These are phyloP conservation scores for Phialocephala subalpina DNA, from an alignment of 2,329 filamentous ascomycete species.

Conservation along the genomic window DNA sequence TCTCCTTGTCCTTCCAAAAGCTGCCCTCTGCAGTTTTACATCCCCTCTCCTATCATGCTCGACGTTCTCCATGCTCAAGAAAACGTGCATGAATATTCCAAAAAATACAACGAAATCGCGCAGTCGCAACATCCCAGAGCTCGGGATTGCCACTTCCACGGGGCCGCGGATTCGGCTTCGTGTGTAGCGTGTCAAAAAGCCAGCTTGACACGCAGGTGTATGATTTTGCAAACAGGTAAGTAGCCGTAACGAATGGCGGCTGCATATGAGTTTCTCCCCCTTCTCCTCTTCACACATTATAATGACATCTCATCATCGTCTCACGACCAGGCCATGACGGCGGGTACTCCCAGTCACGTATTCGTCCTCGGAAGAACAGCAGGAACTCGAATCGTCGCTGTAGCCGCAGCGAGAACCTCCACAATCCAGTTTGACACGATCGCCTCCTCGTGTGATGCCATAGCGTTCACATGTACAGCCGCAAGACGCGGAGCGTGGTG, in stretches of 20 bases:
- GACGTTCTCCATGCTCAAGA: constrained; percentile 17
- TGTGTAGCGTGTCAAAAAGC: constrained; percentile 33
- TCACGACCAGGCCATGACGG: constrained; percentile 70
- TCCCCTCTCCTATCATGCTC: constrained; percentile 27
- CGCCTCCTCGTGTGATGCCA: constrained; percentile 91
- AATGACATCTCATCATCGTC: constrained; percentile 37
- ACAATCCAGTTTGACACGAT: constrained; percentile 96
- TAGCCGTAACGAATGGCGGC: constrained; percentile 40
- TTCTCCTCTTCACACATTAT: constrained; percentile 11
- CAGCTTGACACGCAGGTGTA: constrained; percentile 36
- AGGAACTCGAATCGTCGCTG: constrained; percentile 72
- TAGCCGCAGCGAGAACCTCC: constrained; percentile 89
- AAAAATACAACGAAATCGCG: constrained; percentile 38
- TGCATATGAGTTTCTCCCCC: constrained; percentile 28
- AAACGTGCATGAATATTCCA: constrained; percentile 30
- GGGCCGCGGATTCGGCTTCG: constrained; percentile 44
- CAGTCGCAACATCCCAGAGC: constrained; percentile 14
- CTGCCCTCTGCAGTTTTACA: constrained; percentile 29
- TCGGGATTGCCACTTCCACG: constrained; percentile 17
- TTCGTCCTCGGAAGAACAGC: constrained; percentile 73
- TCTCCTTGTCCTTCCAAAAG: constrained; percentile 16
- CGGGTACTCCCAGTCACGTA: constrained; percentile 64
- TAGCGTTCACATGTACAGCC: constrained; percentile 95
- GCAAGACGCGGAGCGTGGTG: constrained; percentile 76
- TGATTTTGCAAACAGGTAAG: constrained; percentile 37